Evolutionary conservation across 2,329 filamentous ascomycete species (phyloP).

Genomic region (Fonsecaea multimorphosa): DNA sequence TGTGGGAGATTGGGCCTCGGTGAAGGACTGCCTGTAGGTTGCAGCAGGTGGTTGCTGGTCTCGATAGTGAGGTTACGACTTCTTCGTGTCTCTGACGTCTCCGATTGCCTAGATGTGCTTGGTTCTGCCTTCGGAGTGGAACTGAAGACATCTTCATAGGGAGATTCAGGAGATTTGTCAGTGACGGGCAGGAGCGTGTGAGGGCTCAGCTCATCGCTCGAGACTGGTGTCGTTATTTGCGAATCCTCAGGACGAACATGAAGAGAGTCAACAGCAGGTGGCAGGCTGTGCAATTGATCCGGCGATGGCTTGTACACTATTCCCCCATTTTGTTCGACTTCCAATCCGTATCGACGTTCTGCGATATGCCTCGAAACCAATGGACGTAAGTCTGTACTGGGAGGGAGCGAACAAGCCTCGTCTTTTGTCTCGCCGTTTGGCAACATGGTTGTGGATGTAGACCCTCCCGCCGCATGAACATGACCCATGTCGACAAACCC

Average conservation of each 20-base stretch:
- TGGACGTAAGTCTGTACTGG: background rate
- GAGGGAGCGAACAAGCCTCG: background rate
- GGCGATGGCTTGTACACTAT: constrained; percentile 60
- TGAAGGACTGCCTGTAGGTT: constrained; percentile 16
- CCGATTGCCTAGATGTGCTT: constrained; percentile 42
- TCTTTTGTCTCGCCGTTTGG: background rate
- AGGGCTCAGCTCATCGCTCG: constrained; percentile 9
- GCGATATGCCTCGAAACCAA: background rate
- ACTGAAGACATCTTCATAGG: constrained; percentile 29
- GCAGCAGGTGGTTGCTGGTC: constrained; percentile 17
- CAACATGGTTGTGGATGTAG: background rate
- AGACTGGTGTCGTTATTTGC: constrained; percentile 44
- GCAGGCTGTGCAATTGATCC: constrained; percentile 61
- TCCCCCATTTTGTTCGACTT: constrained; percentile 33
- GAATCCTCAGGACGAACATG: constrained; percentile 52
- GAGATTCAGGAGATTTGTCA: background rate
- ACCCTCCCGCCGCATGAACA: background rate
- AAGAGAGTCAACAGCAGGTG: constrained; percentile 61
- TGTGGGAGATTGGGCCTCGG: constrained; percentile 22
- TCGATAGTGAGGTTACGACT: constrained; percentile 36
- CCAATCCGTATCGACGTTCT: background rate
- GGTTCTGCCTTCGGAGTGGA: constrained; percentile 32
- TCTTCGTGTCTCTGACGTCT: constrained; percentile 27
- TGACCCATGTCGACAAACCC: background rate
- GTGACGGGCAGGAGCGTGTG: background rate